A percentile compares a stretch with the other conserved stretches of the same genome.
phyloP scores from a whole-genome alignment of 2,329 filamentous ascomycete species.

The Trichoderma arundinaceum region DNA sequence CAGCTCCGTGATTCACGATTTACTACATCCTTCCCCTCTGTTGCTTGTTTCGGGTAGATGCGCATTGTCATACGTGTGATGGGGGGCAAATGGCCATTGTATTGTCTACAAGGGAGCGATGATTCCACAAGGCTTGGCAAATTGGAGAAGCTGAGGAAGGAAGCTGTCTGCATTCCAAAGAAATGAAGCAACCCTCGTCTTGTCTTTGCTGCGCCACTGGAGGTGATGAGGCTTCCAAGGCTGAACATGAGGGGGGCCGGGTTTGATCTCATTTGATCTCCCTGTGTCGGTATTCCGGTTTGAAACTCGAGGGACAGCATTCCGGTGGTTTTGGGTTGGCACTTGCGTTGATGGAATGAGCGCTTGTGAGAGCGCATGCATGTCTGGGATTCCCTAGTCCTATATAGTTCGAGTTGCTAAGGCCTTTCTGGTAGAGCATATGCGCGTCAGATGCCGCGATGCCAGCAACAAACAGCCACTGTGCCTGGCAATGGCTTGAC shows the following conservation, averaged over 20 bases:
- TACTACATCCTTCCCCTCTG: too few relatives aligned
- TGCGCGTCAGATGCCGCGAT: too few relatives aligned
- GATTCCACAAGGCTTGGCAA: not conserved
- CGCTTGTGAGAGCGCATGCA: not conserved
- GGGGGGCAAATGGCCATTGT: not conserved
- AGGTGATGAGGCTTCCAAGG: not conserved
- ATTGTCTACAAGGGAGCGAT: not conserved
- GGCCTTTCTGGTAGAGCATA: too few relatives aligned
- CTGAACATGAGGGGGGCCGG: not conserved
- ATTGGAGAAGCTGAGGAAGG: not conserved
- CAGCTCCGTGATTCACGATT: too few relatives aligned
- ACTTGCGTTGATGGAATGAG: not conserved
- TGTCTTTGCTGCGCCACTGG: slow-evolving; percentile 6
- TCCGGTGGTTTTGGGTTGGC: not conserved
- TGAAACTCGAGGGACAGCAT: not conserved
- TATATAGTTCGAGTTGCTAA: too few relatives aligned
- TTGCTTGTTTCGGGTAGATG: too few relatives aligned
- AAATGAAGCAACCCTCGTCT: too few relatives aligned
- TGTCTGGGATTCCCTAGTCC: not conserved
- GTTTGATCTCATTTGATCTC: too few relatives aligned
- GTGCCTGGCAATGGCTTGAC: too few relatives aligned
- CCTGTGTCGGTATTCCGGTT: too few relatives aligned
- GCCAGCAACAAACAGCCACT: too few relatives aligned
- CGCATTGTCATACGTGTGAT: too few relatives aligned
- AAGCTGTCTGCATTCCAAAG: not conserved